Conservation (phyloP, 2,329 filamentous ascomycete species). For the Colletotrichum lini region DNA sequence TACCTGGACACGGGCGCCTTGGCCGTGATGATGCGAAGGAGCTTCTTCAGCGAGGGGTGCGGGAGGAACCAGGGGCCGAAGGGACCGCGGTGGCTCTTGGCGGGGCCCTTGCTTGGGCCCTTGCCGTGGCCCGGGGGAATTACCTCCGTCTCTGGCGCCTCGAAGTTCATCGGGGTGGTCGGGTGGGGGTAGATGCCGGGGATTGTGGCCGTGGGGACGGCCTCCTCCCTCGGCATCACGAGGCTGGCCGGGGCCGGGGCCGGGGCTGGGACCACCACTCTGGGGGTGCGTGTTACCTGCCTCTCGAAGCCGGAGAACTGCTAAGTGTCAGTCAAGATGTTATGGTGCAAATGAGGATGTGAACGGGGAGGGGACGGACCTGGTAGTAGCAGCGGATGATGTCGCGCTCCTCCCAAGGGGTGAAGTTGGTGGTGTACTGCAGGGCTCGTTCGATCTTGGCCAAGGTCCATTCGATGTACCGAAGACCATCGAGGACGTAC, state of each 20-base stretch:
- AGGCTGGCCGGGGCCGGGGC: not conserved
- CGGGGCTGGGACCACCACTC: not conserved
- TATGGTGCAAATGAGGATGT: too few species aligned
- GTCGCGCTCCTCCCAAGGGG: conserved; percentile 26
- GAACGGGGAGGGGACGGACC: not conserved
- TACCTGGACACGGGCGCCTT: conserved; percentile 21
- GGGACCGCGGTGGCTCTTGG: not conserved
- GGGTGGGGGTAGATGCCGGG: not conserved
- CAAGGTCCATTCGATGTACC: conserved; percentile 35
- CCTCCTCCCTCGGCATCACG: too few species aligned
- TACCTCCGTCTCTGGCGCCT: not conserved
- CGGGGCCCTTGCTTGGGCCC: not conserved
- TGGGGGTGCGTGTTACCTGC: conserved; percentile 15
- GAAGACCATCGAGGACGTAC: conserved; percentile 39
- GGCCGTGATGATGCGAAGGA: conserved; percentile 30
- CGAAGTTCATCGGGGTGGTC: not conserved
- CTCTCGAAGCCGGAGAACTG: conserved; percentile 27
- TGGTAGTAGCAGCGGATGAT: conserved; percentile 31
- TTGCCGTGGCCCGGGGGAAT: not conserved
- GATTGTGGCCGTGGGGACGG: not conserved
- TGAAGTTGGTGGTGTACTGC: conserved; percentile 19
- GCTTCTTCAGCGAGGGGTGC: conserved; percentile 29
- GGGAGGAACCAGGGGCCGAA: not conserved
- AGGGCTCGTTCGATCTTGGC: conserved; percentile 15
- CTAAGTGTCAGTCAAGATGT: not conserved